Conservation (phyloP, 371 early-diverging fungal species). For the Mucor saturninus region DNA sequence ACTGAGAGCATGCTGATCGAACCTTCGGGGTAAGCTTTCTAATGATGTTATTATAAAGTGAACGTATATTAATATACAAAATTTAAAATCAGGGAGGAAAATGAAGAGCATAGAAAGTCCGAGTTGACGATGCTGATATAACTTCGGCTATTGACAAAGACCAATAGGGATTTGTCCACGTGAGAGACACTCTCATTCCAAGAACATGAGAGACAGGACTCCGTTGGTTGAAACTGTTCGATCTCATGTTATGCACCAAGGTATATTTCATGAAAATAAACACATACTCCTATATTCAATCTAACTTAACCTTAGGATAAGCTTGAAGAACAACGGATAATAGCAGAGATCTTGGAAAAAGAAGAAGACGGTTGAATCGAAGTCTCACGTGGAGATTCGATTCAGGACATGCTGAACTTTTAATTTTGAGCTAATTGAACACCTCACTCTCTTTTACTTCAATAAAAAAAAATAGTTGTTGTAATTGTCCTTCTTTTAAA, state of each 20-base stretch:
- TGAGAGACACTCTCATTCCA: slow-evolving; percentile 6
- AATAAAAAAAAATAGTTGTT: no score
- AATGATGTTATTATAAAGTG: neutral
- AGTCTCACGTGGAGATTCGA: neutral
- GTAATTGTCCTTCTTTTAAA: neutral
- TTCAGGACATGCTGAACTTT: neutral
- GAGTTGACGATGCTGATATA: slow-evolving; percentile 5
- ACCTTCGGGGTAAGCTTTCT: slow-evolving; percentile 9
- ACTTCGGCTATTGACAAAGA: slow-evolving; percentile 1
- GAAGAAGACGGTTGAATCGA: slow-evolving; percentile 7
- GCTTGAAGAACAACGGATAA: slow-evolving; percentile 5
- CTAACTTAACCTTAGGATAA: slow-evolving; percentile 1
- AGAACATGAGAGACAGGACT: slow-evolving; percentile 1
- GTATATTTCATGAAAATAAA: slow-evolving; percentile 6
- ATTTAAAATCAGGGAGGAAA: slow-evolving; percentile 7
- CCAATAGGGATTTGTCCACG: neutral
- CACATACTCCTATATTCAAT: neutral
- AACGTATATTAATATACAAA: neutral
- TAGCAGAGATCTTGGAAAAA: slow-evolving; percentile 1
- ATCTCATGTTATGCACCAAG: slow-evolving; percentile 8
- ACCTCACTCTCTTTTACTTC: no score
- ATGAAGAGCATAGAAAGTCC: neutral
- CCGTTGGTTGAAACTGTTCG: slow-evolving; percentile 6
- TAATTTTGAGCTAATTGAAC: slow-evolving; percentile 1
- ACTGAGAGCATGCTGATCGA: slow-evolving; percentile 3